These are phyloP conservation scores for Sechiopsis laciniata DNA, from an alignment of 306 rosid genomes.

Conservation along the genomic window DNA sequence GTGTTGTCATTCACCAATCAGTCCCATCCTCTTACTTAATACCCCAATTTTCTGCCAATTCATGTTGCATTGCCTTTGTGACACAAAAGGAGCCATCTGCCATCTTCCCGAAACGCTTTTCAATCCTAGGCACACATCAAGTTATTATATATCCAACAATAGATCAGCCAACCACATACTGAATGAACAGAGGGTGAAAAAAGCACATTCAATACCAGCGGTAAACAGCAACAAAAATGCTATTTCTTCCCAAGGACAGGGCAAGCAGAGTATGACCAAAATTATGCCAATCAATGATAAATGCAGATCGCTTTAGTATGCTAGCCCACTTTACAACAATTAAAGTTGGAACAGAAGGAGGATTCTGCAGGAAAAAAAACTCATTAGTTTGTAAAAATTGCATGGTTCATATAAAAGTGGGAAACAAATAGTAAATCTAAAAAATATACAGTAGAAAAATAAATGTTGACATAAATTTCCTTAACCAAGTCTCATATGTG, in stretches of 20 bases:
- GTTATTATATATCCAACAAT: constrained; percentile 8
- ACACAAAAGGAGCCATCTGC: constrained; percentile 89
- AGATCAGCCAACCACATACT: neutral
- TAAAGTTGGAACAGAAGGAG: constrained; percentile 94
- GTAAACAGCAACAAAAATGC: constrained; percentile 63
- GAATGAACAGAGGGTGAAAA: neutral
- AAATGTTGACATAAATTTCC: neutral
- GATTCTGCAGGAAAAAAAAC: constrained; percentile 57
- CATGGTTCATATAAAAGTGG: neutral
- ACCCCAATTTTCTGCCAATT: constrained; percentile 95
- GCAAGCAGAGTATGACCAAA: constrained; percentile 87
- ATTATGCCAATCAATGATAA: constrained; percentile 96
- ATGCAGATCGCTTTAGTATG: constrained; percentile 61
- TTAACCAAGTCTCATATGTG: neutral
- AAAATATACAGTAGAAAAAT: neutral
- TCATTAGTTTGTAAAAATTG: neutral
- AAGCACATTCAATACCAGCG: constrained; percentile 49
- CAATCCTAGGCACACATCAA: constrained; percentile 59
- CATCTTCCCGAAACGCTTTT: constrained; percentile 75
- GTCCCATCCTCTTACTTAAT: constrained; percentile 54
- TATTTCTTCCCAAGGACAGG: constrained; percentile 81
- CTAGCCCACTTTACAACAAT: constrained; percentile 92
- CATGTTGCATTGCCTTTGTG: constrained; percentile 94
- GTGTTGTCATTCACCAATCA: constrained; percentile 28
- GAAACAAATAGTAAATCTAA: neutral